Evolutionary conservation across 495 filamentous ascomycete species (phyloP).

Genomic region (Talaromyces proteolyticus): DNA sequence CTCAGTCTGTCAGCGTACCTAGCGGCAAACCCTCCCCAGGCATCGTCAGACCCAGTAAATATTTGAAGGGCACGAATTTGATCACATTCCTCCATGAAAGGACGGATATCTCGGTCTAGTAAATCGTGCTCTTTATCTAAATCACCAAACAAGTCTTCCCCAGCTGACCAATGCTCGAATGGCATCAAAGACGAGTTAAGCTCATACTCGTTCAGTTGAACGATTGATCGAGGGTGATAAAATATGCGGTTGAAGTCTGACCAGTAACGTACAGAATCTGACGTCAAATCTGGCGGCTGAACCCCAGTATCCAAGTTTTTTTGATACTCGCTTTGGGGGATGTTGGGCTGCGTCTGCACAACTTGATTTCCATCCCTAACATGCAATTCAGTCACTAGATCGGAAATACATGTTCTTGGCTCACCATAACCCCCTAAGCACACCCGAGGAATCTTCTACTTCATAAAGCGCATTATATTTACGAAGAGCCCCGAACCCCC

Average conservation of each 20-base stretch:
- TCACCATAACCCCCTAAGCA: slow-evolving; percentile 56
- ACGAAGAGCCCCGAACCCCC: slow-evolving; percentile 79
- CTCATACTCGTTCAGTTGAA: slow-evolving; percentile 86
- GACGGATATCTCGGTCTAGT: slow-evolving; percentile 79
- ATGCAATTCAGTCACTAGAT: not conserved
- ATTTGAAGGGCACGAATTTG: slow-evolving; percentile 84
- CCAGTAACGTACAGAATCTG: slow-evolving; percentile 81
- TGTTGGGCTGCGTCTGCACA: slow-evolving; percentile 57
- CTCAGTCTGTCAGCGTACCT: slow-evolving; percentile 73
- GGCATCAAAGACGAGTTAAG: slow-evolving; percentile 69
- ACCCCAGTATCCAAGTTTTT: slow-evolving; percentile 66
- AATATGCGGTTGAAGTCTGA: slow-evolving; percentile 89
- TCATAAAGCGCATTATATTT: slow-evolving; percentile 90
- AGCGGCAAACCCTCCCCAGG: slow-evolving; percentile 85
- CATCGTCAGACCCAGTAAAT: slow-evolving; percentile 74
- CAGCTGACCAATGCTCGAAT: slow-evolving; percentile 74
- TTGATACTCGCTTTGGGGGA: slow-evolving; percentile 70
- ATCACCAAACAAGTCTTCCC: slow-evolving; percentile 75
- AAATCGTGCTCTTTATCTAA: slow-evolving; percentile 84
- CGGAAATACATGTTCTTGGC: slow-evolving; percentile 7
- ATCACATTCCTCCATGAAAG: slow-evolving; percentile 90
- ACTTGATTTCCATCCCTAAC: slow-evolving; percentile 66
- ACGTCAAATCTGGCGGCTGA: slow-evolving; percentile 51
- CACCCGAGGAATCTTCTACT: slow-evolving; percentile 44
- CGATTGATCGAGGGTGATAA: slow-evolving; percentile 84